Conservation (phyloP, 2,329 filamentous ascomycete species). For the Zopfia rhizophila region DNA sequence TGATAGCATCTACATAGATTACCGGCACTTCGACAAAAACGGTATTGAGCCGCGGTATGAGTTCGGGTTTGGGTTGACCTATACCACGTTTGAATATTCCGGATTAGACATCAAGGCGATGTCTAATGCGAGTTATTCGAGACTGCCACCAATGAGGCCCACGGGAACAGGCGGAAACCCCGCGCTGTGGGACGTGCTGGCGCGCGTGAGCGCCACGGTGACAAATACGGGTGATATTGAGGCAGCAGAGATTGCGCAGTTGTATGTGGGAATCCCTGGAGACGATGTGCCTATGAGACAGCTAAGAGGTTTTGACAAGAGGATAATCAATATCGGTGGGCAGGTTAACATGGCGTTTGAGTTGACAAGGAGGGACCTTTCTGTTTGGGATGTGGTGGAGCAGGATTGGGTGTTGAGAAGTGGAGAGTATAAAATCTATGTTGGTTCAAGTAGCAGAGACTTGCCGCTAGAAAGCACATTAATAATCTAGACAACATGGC, state of each 20-base stretch:
- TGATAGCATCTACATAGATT: no score
- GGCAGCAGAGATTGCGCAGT: slow-evolving; percentile 62
- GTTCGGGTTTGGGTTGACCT: slow-evolving; percentile 32
- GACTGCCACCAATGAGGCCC: neutral
- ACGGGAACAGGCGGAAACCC: slow-evolving; percentile 58
- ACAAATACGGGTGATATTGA: slow-evolving; percentile 59
- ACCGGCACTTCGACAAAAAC: no score
- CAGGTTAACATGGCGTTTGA: slow-evolving; percentile 53
- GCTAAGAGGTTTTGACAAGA: slow-evolving; percentile 56
- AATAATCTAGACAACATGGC: no score
- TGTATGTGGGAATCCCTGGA: slow-evolving; percentile 60
- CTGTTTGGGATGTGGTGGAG: slow-evolving; percentile 56
- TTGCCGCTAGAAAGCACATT: slow-evolving; percentile 1
- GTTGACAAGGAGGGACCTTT: slow-evolving; percentile 57
- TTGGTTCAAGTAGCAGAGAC: slow-evolving; percentile 10
- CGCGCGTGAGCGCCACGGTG: slow-evolving; percentile 57
- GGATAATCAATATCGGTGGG: slow-evolving; percentile 51
- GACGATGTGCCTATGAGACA: slow-evolving; percentile 57
- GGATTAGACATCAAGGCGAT: slow-evolving; percentile 1
- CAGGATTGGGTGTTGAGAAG: slow-evolving; percentile 49
- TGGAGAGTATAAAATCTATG: slow-evolving; percentile 13
- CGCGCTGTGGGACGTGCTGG: slow-evolving; percentile 62
- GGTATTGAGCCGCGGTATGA: slow-evolving; percentile 20
- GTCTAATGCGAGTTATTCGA: neutral
- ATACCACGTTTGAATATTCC: slow-evolving; percentile 27